Evolutionary conservation across 805 yeast genomes (phyloP).

Genomic region (Grigorovia transvaalensis): DNA sequence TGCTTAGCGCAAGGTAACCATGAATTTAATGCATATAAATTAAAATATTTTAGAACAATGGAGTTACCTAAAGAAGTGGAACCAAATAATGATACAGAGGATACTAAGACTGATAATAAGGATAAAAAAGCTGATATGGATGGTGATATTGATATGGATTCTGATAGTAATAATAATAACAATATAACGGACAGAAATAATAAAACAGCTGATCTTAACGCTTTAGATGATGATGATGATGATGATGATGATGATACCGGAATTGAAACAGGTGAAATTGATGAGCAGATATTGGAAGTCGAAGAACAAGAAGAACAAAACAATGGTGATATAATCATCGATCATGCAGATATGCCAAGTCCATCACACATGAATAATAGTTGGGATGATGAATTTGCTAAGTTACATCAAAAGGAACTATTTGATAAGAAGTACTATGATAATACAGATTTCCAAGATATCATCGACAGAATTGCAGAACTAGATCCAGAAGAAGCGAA

Average conservation of each 20-base stretch:
- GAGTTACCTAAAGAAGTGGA: conserved; percentile 26
- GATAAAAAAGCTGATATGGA: too few relatives aligned
- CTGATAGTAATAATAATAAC: conserved; percentile 1
- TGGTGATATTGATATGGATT: conserved; percentile 19
- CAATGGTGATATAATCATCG: conserved; percentile 13
- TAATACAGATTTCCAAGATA: conserved; percentile 23
- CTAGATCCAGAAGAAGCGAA: conserved; percentile 19
- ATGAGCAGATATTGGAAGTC: conserved; percentile 23
- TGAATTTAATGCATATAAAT: conserved; percentile 34
- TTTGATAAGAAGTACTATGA: conserved; percentile 8
- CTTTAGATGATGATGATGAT: conserved; percentile 8
- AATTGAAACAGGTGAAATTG: conserved; percentile 25
- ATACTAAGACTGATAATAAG: background rate
- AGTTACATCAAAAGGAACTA: conserved; percentile 6
- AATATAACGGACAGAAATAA: background rate
- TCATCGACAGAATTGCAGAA: conserved; percentile 19
- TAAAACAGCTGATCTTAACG: conserved; percentile 3
- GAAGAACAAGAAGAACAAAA: conserved; percentile 27
- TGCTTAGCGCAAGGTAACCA: conserved; percentile 44
- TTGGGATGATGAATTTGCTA: conserved; percentile 9
- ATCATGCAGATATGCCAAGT: background rate
- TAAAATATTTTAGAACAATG: conserved; percentile 28
- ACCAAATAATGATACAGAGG: conserved; percentile 20
- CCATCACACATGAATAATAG: background rate
- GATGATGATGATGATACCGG: conserved; percentile 25